These are phyloP conservation scores for Diaporthe citriasiana DNA, from an alignment of 2,329 filamentous ascomycete genomes.

Conservation along the genomic window DNA sequence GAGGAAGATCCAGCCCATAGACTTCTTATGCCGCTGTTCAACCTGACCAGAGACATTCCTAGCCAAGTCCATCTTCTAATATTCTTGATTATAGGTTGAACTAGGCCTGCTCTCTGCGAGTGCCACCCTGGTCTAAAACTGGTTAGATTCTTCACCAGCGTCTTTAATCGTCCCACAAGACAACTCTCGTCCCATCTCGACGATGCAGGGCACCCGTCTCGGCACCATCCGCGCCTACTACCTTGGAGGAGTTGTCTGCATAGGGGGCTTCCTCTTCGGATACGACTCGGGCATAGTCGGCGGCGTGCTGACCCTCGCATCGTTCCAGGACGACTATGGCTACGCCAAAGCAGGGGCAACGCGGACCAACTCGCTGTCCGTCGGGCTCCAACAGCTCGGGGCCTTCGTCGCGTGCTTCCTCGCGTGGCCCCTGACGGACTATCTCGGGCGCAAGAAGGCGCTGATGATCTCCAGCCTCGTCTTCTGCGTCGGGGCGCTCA, in stretches of 20 bases:
- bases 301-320: slow-evolving; percentile 49
- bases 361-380: slow-evolving; percentile 49
- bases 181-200: background rate
- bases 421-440: slow-evolving; percentile 51
- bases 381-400: slow-evolving; percentile 51
- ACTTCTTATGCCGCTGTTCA: background rate
- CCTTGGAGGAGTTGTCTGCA: slow-evolving; percentile 64
- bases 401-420: slow-evolving; percentile 53
- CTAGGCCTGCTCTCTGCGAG: background rate
- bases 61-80: background rate
- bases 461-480: slow-evolving; percentile 57
- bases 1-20: background rate
- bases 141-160: background rate
- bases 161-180: background rate
- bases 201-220: slow-evolving; percentile 47
- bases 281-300: slow-evolving; percentile 59
- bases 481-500: slow-evolving; percentile 58
- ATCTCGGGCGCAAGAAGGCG: slow-evolving; percentile 49
- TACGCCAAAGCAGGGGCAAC: slow-evolving; percentile 47
- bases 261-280: slow-evolving; percentile 63
- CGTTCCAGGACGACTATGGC: slow-evolving; percentile 50
- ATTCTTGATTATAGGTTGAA: background rate
- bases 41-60: background rate
- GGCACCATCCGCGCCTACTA: slow-evolving; percentile 64
- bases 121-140: background rate